Evolutionary conservation across 1,139 yeast genomes (phyloP).

Genomic region (Pneumocystis sp.): DNA sequence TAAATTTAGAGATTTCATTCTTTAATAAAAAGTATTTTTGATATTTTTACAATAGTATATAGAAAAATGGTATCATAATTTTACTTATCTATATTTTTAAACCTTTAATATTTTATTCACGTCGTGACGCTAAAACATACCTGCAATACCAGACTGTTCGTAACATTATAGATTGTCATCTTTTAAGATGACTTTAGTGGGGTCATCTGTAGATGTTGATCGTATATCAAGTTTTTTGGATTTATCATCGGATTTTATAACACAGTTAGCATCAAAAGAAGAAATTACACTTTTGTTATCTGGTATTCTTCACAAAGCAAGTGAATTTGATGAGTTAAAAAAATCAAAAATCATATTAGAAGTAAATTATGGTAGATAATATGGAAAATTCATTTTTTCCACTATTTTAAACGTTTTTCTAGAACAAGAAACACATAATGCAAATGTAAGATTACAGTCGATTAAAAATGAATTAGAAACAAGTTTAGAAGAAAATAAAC

Average conservation of each 20-base stretch:
- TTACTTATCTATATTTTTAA: background rate
- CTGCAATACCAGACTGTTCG: background rate
- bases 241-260: slow-evolving; percentile 2
- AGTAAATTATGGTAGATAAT: slow-evolving; percentile 2
- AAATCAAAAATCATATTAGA: slow-evolving; percentile 10
- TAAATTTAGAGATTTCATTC: background rate
- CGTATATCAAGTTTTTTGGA: slow-evolving; percentile 8
- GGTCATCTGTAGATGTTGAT: background rate
- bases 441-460: slow-evolving; percentile 3
- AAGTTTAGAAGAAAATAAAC: background rate
- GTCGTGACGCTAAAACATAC: background rate
- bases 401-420: background rate
- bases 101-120: background rate
- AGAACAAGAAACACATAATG: slow-evolving; percentile 9
- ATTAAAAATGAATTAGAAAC: slow-evolving; percentile 2
- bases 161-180: background rate
- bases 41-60: background rate
- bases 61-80: background rate
- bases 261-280: background rate
- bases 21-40: background rate
- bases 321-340: slow-evolving; percentile 9
- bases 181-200: background rate
- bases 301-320: slow-evolving; percentile 7
- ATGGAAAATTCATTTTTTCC: background rate
- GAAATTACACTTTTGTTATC: slow-evolving; percentile 3